Evolutionary conservation across 148 eudicot species (phyloP).

Genomic region (Chenopodium formosanum): DNA sequence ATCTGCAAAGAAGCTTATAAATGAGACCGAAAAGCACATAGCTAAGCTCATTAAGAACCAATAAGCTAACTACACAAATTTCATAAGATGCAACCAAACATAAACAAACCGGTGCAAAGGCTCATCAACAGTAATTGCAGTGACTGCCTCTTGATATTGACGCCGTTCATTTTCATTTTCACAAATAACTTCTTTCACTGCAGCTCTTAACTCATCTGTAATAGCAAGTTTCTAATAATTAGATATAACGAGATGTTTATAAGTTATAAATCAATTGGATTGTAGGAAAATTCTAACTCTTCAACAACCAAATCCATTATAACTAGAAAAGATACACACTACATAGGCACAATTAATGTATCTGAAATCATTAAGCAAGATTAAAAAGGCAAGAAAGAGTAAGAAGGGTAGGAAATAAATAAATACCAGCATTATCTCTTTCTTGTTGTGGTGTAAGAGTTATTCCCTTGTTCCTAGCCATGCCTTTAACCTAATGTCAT

Average conservation of each 20-base stretch:
- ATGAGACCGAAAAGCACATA: neutral
- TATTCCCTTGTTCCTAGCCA: conserved; percentile 85
- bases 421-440: conserved; percentile 80
- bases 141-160: conserved; percentile 70
- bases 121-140: conserved; percentile 89
- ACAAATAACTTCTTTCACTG: conserved; percentile 90
- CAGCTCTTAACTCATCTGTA: conserved; percentile 85
- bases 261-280: neutral
- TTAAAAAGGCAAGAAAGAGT: neutral
- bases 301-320: neutral
- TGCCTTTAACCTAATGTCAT: conserved; percentile 83
- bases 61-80: neutral
- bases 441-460: conserved; percentile 61
- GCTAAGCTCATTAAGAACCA: neutral
- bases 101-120: conserved; percentile 65
- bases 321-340: neutral
- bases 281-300: too few species aligned
- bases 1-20: conserved; percentile 39
- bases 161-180: conserved; percentile 54
- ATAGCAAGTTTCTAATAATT: neutral
- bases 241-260: neutral
- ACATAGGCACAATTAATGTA: neutral
- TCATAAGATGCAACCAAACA: neutral
- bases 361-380: neutral
- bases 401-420: neutral